phyloP scores from a whole-genome alignment of 257 asterid genomes.

The Ehretia macrophylla region DNA sequence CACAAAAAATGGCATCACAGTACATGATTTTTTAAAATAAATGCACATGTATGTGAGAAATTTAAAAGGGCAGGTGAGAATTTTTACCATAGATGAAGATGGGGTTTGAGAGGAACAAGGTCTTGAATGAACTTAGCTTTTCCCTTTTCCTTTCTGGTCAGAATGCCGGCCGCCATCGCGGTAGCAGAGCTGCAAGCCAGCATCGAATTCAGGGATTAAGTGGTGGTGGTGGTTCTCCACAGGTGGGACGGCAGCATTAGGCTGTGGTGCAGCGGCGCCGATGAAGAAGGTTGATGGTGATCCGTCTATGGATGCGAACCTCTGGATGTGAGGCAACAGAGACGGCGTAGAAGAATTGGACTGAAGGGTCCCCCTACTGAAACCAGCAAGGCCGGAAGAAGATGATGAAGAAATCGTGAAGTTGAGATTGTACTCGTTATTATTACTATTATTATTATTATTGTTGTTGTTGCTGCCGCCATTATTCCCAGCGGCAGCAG shows the following conservation, averaged over 20 bases:
- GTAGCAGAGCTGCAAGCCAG: constrained; percentile 61
- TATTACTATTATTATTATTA: constrained; percentile 7
- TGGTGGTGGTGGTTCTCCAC: constrained; percentile 38
- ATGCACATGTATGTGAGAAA: not conserved
- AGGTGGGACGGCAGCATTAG: constrained; percentile 19
- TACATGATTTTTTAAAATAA: not conserved
- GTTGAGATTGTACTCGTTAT: constrained; percentile 30
- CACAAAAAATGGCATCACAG: not conserved
- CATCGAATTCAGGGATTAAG: constrained; percentile 55
- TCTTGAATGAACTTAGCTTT: constrained; percentile 32
- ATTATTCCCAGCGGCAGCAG: constrained; percentile 13
- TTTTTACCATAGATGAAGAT: constrained; percentile 33
- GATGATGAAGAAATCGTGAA: constrained; percentile 34
- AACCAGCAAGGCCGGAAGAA: constrained; percentile 49
- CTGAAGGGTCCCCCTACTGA: constrained; percentile 96
- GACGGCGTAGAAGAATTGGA: constrained; percentile 64
- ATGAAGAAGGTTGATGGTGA: constrained; percentile 32
- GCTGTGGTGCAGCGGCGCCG: constrained; percentile 18
- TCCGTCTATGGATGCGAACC: constrained; percentile 40
- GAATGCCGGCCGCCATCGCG: constrained; percentile 38
- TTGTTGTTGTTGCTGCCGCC: not conserved
- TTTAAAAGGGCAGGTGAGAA: not conserved
- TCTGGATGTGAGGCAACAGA: constrained; percentile 38
- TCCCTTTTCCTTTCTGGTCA: constrained; percentile 55
- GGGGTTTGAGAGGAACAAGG: constrained; percentile 8